These are phyloP conservation scores for Paraphoma chrysanthemicola DNA, from an alignment of 2,329 filamentous ascomycete genomes.

Conservation along the genomic window DNA sequence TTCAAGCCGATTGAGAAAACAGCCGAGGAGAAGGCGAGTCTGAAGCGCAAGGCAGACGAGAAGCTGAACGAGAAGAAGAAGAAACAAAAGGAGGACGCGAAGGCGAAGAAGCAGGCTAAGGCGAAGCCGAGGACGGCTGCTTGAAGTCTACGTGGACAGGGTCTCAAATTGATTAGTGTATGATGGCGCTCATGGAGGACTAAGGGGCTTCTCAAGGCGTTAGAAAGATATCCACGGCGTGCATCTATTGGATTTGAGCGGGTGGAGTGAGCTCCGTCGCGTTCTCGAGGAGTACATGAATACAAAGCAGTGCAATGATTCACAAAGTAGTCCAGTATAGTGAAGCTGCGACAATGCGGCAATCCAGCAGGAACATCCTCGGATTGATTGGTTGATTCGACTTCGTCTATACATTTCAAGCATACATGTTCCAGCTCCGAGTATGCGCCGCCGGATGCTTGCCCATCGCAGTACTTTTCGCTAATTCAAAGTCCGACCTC, in stretches of 20 bases:
- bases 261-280: too few relatives aligned
- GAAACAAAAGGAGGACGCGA: slow-evolving; percentile 91
- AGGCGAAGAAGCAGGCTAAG: slow-evolving; percentile 92
- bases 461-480: slow-evolving; percentile 13
- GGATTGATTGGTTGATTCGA: background rate
- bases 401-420: slow-evolving; percentile 22
- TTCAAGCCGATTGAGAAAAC: slow-evolving; percentile 94
- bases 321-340: too few relatives aligned
- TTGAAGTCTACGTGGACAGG: background rate
- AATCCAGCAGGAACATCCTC: too few relatives aligned
- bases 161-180: background rate
- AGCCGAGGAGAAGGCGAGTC: slow-evolving; percentile 78
- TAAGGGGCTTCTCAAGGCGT: background rate
- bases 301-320: too few relatives aligned
- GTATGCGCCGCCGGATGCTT: slow-evolving; percentile 22
- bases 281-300: too few relatives aligned
- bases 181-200: slow-evolving; percentile 9
- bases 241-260: background rate
- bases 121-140: slow-evolving; percentile 67
- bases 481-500: slow-evolving; percentile 7
- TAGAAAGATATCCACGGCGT: background rate
- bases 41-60: slow-evolving; percentile 94
- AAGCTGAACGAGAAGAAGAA: slow-evolving; percentile 94
- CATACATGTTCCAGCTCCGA: slow-evolving; percentile 10
- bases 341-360: too few relatives aligned